Base-by-base conservation (phyloP, 2,329 filamentous ascomycete genomes). In the Cladosporium sp. region DNA sequence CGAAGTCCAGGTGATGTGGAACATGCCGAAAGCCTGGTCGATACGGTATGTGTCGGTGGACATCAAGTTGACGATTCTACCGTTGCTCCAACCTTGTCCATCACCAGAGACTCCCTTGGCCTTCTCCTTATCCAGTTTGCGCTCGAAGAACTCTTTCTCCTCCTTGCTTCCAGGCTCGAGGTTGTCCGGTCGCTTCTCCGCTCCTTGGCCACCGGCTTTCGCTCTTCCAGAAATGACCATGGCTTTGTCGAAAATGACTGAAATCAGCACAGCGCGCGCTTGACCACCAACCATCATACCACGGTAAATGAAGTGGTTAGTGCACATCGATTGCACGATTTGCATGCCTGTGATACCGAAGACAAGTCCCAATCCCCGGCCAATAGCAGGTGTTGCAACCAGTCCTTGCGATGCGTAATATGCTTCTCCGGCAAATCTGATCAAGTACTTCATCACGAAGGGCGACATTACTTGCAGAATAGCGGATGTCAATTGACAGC, bases 221-320 rank as follows among this genome's bases (percentile, higher is more conserved):
- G 95, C 95, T 60, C 93, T 86, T 12, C 90, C 92, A 0, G 93
- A 97, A 18, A 98, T 85, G 60, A 88, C 89, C 89, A 97, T 92
- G 2, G 92, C 88, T 78, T 98, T 98, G 76, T 95, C 91, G 73
- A 96, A 98, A 66, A 98, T 92, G 66, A 93, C 80, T 26, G 91
- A 87, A 70, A 97, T 96, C 52, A 98, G 81, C 0, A 92, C 90
- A 0, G 89, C 92, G 75, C 94, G 86, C 8, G 87, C 81, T 79
- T 97, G 89, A 0, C 92, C 95, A 68, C 94, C 95, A 46, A 96
- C 87, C 80, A 96, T 89, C 90, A 97, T 96, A 26, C 94, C 93
- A 26, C 89, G 88, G 74, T 94, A 98, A 74, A 98, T 89, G 79
- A 96, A 97, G 74, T 98, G 94, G 73, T 93, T 96, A 2, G 89